A percentile compares a stretch with the other conserved stretches of the same genome.
Conservation (phyloP, 1,284 basidiomycete species). For the Cryptococcus maquisensis region DNA sequence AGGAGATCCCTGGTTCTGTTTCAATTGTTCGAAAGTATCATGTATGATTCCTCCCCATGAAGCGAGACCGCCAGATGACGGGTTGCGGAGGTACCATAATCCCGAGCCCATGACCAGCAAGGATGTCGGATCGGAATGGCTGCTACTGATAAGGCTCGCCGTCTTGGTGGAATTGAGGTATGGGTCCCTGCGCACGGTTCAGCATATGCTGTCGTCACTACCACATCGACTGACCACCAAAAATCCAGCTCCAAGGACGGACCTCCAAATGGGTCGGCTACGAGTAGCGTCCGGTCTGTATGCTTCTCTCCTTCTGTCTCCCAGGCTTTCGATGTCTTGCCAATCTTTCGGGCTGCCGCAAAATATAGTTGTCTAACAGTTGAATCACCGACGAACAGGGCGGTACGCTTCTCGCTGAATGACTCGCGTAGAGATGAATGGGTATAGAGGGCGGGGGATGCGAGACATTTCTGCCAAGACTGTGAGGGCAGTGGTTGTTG, state of each 20-base stretch:
- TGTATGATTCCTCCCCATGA: constrained; percentile 73
- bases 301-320: constrained; percentile 59
- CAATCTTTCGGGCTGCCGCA: constrained; percentile 57
- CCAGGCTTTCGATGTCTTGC: constrained; percentile 28
- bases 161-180: constrained; percentile 68
- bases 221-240: constrained; percentile 54
- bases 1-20: constrained; percentile 40
- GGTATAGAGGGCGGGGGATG: constrained; percentile 20
- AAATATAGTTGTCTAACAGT: constrained; percentile 74
- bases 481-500: constrained; percentile 14
- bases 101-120: constrained; percentile 77
- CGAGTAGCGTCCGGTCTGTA: constrained; percentile 53
- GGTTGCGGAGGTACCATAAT: constrained; percentile 78
- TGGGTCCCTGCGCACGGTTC: constrained; percentile 34
- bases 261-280: constrained; percentile 10
- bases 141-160: constrained; percentile 43
- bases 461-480: constrained; percentile 23
- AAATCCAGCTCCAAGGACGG: constrained; percentile 58
- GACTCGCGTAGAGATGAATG: constrained; percentile 2
- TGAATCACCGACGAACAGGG: constrained; percentile 82
- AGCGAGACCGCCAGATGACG: constrained; percentile 65
- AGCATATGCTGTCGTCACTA: neutral
- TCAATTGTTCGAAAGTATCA: constrained; percentile 56
- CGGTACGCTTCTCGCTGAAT: constrained; percentile 29
- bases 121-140: constrained; percentile 50